These are phyloP conservation scores for Magnaporthales sp. DNA, from an alignment of 2,329 filamentous ascomycete species.

Conservation along the genomic window DNA sequence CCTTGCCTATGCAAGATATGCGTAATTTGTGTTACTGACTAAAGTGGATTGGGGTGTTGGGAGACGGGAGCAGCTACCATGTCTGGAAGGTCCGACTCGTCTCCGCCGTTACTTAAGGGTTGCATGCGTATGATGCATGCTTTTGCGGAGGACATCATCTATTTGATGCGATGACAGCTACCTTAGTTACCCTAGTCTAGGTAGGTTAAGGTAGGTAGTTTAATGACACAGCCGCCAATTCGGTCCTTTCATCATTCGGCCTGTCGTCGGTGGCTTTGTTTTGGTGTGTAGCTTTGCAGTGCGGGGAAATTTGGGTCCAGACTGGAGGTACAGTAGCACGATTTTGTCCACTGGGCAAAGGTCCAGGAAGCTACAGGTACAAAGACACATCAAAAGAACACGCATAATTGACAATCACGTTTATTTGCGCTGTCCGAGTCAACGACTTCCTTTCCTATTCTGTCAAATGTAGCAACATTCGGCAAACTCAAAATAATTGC, in stretches of 20 bases:
- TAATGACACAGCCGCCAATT: neutral
- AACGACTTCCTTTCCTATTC: neutral
- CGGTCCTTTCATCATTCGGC: neutral
- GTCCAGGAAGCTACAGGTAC: neutral
- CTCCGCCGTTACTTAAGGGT: neutral
- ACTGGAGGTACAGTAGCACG: neutral
- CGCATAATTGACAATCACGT: neutral
- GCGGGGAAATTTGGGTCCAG: neutral
- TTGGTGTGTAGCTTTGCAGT: neutral
- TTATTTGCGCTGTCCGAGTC: neutral
- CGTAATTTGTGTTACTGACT: no score
- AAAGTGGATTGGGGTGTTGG: neutral
- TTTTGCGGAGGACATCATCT: neutral
- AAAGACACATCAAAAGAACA: neutral
- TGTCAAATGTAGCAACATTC: neutral
- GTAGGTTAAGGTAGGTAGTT: no score
- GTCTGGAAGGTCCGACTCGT: neutral
- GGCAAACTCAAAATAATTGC: neutral
- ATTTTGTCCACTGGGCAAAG: neutral
- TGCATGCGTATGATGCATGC: neutral
- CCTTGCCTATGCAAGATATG: no score
- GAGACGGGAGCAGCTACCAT: neutral
- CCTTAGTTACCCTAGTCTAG: no score
- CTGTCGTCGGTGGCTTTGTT: neutral
- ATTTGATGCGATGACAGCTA: neutral